These are phyloP conservation scores for Erysiphe neolycopersici DNA, from an alignment of 2,329 filamentous ascomycete species.

Conservation along the genomic window DNA sequence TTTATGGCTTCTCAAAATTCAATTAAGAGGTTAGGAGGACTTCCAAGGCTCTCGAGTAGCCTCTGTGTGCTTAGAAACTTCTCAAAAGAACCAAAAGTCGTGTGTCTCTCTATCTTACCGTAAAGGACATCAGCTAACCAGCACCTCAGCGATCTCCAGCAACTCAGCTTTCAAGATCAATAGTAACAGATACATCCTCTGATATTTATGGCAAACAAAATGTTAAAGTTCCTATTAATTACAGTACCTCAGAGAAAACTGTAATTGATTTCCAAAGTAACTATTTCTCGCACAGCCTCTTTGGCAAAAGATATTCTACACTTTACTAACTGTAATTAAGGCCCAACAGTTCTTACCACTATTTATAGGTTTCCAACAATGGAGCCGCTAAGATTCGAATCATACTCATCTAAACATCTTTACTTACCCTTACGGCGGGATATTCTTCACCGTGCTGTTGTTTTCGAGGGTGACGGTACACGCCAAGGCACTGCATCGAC, in stretches of 20 bases:
- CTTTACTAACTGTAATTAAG: slow-evolving; percentile 12
- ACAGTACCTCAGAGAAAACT: too few relatives aligned
- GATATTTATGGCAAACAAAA: not conserved
- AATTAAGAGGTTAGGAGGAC: too few relatives aligned
- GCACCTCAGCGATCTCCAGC: not conserved
- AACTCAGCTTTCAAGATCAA: not conserved
- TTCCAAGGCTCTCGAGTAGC: too few relatives aligned
- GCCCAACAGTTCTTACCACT: slow-evolving; percentile 48
- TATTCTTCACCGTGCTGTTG: slow-evolving; percentile 70
- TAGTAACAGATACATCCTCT: not conserved
- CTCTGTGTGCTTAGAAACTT: not conserved
- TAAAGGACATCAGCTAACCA: not conserved
- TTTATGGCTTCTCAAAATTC: too few relatives aligned
- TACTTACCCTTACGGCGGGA: slow-evolving; percentile 70
- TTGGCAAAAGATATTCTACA: not conserved
- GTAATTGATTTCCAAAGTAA: too few relatives aligned
- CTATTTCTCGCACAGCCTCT: not conserved
- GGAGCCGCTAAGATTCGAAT: slow-evolving; percentile 53
- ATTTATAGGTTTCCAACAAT: slow-evolving; percentile 75
- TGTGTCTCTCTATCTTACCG: not conserved
- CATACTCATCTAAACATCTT: slow-evolving; percentile 62
- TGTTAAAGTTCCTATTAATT: not conserved
- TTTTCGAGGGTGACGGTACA: slow-evolving; percentile 76
- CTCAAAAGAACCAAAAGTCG: not conserved
- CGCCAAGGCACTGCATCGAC: slow-evolving; percentile 64